Evolutionary conservation across 2,329 filamentous ascomycete genomes (phyloP).

Genomic region (Clarireedia paspali): DNA sequence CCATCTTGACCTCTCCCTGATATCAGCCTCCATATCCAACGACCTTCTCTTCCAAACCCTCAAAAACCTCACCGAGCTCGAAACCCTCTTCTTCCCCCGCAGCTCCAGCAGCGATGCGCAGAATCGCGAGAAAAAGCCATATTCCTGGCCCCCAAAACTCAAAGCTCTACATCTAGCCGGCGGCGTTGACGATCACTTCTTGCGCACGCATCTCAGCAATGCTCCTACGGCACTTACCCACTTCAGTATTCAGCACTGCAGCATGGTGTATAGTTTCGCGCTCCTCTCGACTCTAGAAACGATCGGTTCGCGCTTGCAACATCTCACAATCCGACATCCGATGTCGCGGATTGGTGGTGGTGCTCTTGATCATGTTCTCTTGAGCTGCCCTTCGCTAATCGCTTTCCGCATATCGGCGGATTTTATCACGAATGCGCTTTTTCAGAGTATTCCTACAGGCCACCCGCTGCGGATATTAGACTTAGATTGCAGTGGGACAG

Average conservation of each 20-base stretch:
- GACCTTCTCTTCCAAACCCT: constrained; percentile 28
- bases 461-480: constrained; percentile 28
- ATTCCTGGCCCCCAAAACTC: constrained; percentile 27
- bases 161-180: constrained; percentile 28
- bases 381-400: constrained; percentile 20
- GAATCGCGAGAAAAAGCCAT: constrained; percentile 9
- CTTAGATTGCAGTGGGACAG: constrained; percentile 26
- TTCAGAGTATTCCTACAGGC: constrained; percentile 12
- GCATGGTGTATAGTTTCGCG: constrained; percentile 18
- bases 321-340: constrained; percentile 29
- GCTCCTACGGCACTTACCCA: constrained; percentile 18
- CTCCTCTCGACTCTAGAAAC: constrained; percentile 17
- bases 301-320: constrained; percentile 22
- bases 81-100: constrained; percentile 28
- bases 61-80: constrained; percentile 21
- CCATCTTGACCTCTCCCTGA: constrained; percentile 27
- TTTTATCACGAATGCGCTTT: constrained; percentile 24
- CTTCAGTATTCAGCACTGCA: constrained; percentile 29
- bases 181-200: constrained; percentile 25
- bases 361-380: constrained; percentile 20
- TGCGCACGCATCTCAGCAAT: constrained; percentile 18
- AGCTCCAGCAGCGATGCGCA: constrained; percentile 19
- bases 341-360: constrained; percentile 24
- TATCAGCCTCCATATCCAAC: constrained; percentile 27
- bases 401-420: constrained; percentile 28